A percentile compares a stretch with the other conserved stretches of the same genome.
These are phyloP conservation scores for Eudorina sp. DNA, from an alignment of 139 green algal species.

Conservation along the genomic window DNA sequence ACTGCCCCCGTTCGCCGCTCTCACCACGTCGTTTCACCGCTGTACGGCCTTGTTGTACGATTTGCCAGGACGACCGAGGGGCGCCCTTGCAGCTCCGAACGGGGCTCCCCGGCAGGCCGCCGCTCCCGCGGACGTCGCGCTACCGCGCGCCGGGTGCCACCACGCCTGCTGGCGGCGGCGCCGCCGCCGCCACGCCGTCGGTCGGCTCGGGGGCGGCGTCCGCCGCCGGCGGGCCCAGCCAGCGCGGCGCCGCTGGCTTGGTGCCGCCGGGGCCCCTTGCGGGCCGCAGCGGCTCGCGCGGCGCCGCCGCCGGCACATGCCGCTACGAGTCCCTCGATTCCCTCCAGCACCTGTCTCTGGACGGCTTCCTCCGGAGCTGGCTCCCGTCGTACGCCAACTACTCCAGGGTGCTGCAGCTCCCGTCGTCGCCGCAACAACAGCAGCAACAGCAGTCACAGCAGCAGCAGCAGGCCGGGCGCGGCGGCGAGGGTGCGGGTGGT, in stretches of 20 bases:
- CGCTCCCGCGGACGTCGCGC: conserved; percentile 11
- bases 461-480: background rate
- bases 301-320: conserved; percentile 15
- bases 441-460: background rate
- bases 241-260: background rate
- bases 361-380: conserved; percentile 40
- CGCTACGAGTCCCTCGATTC: conserved; percentile 46
- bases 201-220: too few relatives aligned
- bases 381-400: conserved; percentile 37
- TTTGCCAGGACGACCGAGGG: background rate
- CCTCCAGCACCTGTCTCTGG: conserved; percentile 28
- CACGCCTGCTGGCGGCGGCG: background rate
- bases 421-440: background rate
- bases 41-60: too few relatives aligned
- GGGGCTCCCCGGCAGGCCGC: background rate
- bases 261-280: background rate
- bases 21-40: too few relatives aligned
- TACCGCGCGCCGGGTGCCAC: background rate
- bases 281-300: background rate
- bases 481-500: background rate
- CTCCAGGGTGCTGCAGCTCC: background rate
- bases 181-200: too few relatives aligned
- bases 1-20: too few relatives aligned
- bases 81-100: background rate
- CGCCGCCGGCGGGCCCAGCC: too few relatives aligned